phyloP scores from a whole-genome alignment of 768 basidiomycete species.

The Pisolithus sp. region DNA sequence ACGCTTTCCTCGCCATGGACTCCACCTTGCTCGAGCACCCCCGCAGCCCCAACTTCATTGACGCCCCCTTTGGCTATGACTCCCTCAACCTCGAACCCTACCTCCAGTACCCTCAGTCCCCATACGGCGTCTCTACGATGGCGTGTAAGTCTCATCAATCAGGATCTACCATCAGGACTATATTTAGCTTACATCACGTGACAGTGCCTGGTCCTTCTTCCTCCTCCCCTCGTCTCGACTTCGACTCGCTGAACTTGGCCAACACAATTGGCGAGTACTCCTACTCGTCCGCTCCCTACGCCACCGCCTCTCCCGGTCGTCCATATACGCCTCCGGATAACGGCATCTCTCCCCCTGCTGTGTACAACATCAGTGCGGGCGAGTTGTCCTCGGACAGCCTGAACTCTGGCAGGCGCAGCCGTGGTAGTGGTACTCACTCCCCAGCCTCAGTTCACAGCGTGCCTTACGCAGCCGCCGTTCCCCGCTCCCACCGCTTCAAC shows the following conservation, averaged over 20 bases:
- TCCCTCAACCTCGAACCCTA: constrained; percentile 45
- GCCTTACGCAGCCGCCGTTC: constrained; percentile 56
- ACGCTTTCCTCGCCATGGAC: constrained; percentile 33
- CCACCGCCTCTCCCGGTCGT: constrained; percentile 46
- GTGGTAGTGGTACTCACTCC: constrained; percentile 58
- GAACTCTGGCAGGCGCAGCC: constrained; percentile 58
- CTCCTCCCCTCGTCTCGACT: constrained; percentile 56
- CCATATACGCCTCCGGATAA: constrained; percentile 65
- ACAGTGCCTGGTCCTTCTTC: constrained; percentile 47
- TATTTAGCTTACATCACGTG: constrained; percentile 9
- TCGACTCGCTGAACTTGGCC: constrained; percentile 54
- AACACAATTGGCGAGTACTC: constrained; percentile 54
- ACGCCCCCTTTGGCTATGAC: constrained; percentile 42
- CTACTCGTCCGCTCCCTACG: constrained; percentile 50
- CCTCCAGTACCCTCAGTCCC: constrained; percentile 64
- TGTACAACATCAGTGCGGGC: constrained; percentile 64
- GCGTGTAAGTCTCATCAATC: constrained; percentile 43
- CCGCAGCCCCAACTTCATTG: constrained; percentile 46
- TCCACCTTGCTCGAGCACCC: constrained; percentile 46
- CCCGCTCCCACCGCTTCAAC: constrained; percentile 75
- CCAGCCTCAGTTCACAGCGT: constrained; percentile 42
- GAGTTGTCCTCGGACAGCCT: constrained; percentile 72
- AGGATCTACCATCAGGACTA: neutral
- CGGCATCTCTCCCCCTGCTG: constrained; percentile 64
- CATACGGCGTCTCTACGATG: constrained; percentile 55